These are phyloP conservation scores for Oleoguttula mirabilis DNA, from an alignment of 495 filamentous ascomycete species.

Conservation along the genomic window DNA sequence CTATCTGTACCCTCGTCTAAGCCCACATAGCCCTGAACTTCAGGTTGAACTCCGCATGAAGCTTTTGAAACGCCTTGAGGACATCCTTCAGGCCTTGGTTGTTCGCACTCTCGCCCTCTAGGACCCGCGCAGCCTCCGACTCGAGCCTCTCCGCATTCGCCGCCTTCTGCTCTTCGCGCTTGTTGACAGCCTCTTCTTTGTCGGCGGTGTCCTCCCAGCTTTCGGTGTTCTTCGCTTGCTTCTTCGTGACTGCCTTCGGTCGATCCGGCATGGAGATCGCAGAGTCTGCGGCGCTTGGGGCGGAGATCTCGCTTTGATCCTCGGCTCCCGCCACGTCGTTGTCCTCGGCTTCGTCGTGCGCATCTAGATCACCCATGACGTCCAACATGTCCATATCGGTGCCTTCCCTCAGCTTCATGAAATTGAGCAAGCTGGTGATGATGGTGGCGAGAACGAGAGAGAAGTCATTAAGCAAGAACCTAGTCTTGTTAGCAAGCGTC, in stretches of 20 bases:
- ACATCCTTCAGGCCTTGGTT: constrained; percentile 44
- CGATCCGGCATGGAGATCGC: not conserved
- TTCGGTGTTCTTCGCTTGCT: constrained; percentile 21
- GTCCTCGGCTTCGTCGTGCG: constrained; percentile 25
- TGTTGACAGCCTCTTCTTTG: constrained; percentile 11
- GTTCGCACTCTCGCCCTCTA: constrained; percentile 20
- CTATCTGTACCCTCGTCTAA: no score
- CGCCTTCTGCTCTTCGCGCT: constrained; percentile 14
- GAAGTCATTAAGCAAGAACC: constrained; percentile 57
- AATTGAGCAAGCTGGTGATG: constrained; percentile 43
- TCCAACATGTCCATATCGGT: constrained; percentile 28
- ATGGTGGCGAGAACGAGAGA: constrained; percentile 58
- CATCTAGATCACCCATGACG: constrained; percentile 32
- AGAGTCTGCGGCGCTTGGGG: constrained; percentile 2
- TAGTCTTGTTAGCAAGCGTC: no score
- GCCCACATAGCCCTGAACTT: constrained; percentile 52
- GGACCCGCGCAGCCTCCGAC: constrained; percentile 20
- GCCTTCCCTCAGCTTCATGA: constrained; percentile 31
- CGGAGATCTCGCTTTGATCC: not conserved
- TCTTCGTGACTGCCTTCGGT: constrained; percentile 5
- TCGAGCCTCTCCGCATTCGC: constrained; percentile 26
- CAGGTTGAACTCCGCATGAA: constrained; percentile 49
- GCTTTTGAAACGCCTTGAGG: constrained; percentile 40
- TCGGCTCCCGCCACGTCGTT: constrained; percentile 32
- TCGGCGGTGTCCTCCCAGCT: constrained; percentile 25